Conservation (phyloP, 345 rosid species). For the Boechera stricta region DNA sequence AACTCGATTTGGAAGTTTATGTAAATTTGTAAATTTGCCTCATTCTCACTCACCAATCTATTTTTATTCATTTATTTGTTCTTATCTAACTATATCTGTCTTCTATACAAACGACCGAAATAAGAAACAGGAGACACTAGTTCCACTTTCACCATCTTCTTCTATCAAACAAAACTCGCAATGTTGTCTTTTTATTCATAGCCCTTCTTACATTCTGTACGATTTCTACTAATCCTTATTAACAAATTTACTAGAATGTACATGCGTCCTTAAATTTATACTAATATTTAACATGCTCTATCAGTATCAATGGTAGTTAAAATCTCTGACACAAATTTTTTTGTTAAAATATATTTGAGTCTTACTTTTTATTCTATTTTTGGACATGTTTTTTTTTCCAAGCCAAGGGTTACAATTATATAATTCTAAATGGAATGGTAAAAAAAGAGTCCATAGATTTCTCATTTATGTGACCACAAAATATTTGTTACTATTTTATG, state of each 20-base stretch:
- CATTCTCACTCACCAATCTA: constrained; percentile 29
- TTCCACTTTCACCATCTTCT: constrained; percentile 31
- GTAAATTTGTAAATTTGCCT: constrained; percentile 19
- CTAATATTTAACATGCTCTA: background rate
- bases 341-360: background rate
- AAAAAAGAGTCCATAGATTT: constrained; percentile 3
- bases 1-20: constrained; percentile 40
- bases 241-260: constrained; percentile 4
- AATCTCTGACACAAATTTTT: background rate
- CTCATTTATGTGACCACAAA: constrained; percentile 25
- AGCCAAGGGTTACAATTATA: background rate
- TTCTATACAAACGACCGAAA: constrained; percentile 27
- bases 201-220: constrained; percentile 23
- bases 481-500: constrained; percentile 21
- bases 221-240: background rate
- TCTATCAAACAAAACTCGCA: constrained; percentile 1
- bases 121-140: constrained; percentile 8
- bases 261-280: background rate
- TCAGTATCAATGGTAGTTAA: constrained; percentile 1
- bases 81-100: constrained; percentile 35
- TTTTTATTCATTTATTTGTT: constrained; percentile 28
- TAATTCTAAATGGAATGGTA: background rate
- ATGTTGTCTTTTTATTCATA: background rate
- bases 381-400: background rate
- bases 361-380: background rate